These are phyloP conservation scores for Carex scoparia DNA, from an alignment of 176 grass and related monocot species.

Conservation along the genomic window DNA sequence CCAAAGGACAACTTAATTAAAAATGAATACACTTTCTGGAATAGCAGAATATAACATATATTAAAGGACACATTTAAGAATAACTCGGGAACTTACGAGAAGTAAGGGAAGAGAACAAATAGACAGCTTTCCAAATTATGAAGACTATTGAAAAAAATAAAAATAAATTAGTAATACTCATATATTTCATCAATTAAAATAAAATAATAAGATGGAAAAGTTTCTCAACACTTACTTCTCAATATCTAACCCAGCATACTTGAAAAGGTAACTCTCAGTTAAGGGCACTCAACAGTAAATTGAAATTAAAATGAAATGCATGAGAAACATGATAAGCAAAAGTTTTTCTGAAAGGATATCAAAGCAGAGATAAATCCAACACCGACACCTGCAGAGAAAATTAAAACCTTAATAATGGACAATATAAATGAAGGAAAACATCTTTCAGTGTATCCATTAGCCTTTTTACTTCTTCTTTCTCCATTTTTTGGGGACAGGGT, in stretches of 20 bases:
- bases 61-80: not conserved
- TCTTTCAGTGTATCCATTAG: not conserved
- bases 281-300: constrained; percentile 56
- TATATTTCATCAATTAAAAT: constrained; percentile 22
- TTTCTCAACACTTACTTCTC: constrained; percentile 72
- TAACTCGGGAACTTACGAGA: constrained; percentile 65
- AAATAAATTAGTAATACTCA: constrained; percentile 22
- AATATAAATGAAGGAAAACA: not conserved
- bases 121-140: constrained; percentile 99
- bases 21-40: not conserved
- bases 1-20: not conserved
- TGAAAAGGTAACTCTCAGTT: constrained; percentile 82
- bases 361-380: constrained; percentile 99
- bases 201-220: not conserved
- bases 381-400: constrained; percentile 63
- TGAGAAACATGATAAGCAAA: constrained; percentile 15
- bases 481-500: not conserved
- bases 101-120: constrained; percentile 98
- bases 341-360: constrained; percentile 64
- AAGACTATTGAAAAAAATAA: constrained; percentile 44
- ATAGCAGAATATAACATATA: not conserved
- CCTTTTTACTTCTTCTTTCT: constrained; percentile 4
- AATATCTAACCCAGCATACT: constrained; percentile 93
- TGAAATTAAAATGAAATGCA: not conserved
- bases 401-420: constrained; percentile 14